A percentile compares a stretch with the other conserved stretches of the same genome.
Conservation (phyloP, 495 filamentous ascomycete genomes). For the Ascobolus immersus region DNA sequence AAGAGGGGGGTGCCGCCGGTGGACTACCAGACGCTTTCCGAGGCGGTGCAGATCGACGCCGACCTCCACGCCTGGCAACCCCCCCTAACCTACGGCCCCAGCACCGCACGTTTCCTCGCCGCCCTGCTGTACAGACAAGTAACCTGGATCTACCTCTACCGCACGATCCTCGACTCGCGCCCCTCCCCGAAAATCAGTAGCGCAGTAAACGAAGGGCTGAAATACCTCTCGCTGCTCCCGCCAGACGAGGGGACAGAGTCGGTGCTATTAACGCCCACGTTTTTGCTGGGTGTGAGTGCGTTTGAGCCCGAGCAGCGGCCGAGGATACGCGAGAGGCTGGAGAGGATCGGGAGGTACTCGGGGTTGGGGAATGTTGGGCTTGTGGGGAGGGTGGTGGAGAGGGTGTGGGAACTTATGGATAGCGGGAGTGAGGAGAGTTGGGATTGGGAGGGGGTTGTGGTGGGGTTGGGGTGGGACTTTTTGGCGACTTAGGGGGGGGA, state of each 20-base stretch:
- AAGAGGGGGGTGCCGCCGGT: conserved; percentile 39
- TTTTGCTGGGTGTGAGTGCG: conserved; percentile 67
- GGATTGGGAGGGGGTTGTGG: conserved; percentile 77
- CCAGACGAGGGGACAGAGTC: conserved; percentile 40
- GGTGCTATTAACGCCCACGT: conserved; percentile 65
- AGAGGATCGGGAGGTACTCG: conserved; percentile 47
- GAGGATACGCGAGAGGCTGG: conserved; percentile 41
- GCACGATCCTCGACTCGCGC: conserved; percentile 54
- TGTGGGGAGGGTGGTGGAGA: conserved; percentile 47
- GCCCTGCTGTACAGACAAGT: conserved; percentile 69
- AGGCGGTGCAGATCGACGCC: conserved; percentile 52
- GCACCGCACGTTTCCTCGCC: conserved; percentile 47
- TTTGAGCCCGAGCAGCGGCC: conserved; percentile 45
- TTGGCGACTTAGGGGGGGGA: conserved; percentile 41
- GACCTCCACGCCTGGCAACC: conserved; percentile 55
- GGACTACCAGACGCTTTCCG: conserved; percentile 45
- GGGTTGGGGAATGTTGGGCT: conserved; percentile 58
- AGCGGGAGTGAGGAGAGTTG: conserved; percentile 45
- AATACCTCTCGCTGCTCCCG: conserved; percentile 35
- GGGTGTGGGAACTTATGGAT: conserved; percentile 67
- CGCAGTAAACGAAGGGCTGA: conserved; percentile 56
- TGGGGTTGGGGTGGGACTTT: conserved; percentile 56
- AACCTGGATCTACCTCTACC: conserved; percentile 72
- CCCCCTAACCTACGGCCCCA: conserved; percentile 36
- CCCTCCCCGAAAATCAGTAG: conserved; percentile 39